Evolutionary conservation across 306 rosid species (phyloP).

Genomic region (Lupinus albus): DNA sequence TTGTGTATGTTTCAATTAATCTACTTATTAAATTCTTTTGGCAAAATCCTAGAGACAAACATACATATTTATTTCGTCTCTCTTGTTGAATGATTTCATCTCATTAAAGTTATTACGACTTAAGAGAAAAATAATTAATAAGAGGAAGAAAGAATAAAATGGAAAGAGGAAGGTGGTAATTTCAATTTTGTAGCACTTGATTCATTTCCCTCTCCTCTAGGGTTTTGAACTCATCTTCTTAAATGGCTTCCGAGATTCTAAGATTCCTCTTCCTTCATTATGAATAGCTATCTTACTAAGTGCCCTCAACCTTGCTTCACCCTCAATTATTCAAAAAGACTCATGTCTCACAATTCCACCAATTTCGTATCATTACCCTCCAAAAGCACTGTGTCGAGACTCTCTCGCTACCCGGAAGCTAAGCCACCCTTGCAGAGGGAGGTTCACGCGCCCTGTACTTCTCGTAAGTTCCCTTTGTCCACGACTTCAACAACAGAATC

Average conservation of each 20-base stretch:
- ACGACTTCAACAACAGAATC: constrained; percentile 12
- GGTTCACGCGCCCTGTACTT: constrained; percentile 72
- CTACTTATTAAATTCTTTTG: no score
- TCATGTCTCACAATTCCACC: constrained; percentile 41
- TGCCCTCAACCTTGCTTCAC: constrained; percentile 58
- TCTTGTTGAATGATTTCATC: no score
- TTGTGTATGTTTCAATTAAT: no score
- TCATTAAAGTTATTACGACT: no score
- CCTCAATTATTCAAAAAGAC: constrained; percentile 50
- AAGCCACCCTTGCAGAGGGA: constrained; percentile 50
- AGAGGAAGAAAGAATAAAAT: not conserved
- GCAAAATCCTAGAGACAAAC: no score
- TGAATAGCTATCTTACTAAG: constrained; percentile 77
- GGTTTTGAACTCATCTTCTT: constrained; percentile 42
- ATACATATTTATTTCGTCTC: no score
- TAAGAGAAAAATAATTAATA: no score
- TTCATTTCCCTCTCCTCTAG: not conserved
- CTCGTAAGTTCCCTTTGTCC: constrained; percentile 43
- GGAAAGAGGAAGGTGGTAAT: not conserved
- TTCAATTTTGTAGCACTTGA: not conserved
- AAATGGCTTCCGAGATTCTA: constrained; percentile 32
- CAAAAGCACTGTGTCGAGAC: constrained; percentile 54
- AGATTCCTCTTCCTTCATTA: constrained; percentile 14
- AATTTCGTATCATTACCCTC: constrained; percentile 40
- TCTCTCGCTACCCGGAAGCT: constrained; percentile 62